These are phyloP conservation scores for Fusarium hostae DNA, from an alignment of 2,329 filamentous ascomycete genomes.

Conservation along the genomic window DNA sequence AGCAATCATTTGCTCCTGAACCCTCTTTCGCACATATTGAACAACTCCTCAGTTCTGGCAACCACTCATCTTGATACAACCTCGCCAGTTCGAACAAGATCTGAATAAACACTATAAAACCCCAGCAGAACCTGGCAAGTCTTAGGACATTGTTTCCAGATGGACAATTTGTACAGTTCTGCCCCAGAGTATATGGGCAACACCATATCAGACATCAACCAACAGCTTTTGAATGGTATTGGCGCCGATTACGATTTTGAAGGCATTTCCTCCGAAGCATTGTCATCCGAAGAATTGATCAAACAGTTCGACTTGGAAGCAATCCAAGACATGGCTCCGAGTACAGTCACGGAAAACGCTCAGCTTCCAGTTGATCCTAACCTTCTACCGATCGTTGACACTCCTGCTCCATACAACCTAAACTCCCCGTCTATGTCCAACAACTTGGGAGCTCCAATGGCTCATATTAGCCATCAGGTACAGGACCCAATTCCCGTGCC, in stretches of 20 bases:
- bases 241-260: background rate
- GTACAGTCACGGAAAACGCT: background rate
- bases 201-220: background rate
- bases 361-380: background rate
- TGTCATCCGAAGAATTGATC: background rate
- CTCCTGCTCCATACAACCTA: background rate
- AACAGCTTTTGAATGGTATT: background rate
- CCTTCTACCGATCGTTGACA: background rate
- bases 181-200: background rate
- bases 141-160: background rate
- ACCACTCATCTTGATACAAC: background rate
- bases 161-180: background rate
- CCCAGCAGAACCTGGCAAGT: background rate
- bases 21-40: background rate
- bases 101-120: background rate
- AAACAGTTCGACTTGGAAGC: background rate
- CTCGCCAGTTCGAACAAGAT: background rate
- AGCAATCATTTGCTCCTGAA: background rate
- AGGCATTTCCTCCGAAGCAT: background rate
- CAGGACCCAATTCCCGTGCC: background rate
- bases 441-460: background rate
- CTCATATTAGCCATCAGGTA: background rate
- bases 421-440: background rate
- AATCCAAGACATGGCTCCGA: background rate
- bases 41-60: background rate